phyloP scores from a whole-genome alignment of 2,329 filamentous ascomycete genomes.

The Ophiostoma angusticollis region DNA sequence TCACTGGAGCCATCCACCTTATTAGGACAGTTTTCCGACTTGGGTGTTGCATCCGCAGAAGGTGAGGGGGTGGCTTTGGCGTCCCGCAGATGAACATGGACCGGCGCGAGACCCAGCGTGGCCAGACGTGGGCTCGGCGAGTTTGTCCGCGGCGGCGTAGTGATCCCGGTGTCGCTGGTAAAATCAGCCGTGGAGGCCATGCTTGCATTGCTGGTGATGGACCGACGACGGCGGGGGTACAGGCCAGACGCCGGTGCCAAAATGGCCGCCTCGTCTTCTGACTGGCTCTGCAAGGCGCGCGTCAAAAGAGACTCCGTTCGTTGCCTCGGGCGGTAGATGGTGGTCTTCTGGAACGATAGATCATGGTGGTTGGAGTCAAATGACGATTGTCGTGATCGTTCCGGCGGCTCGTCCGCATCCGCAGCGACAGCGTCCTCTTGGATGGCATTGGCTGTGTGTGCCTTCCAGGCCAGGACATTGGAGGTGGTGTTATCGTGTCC shows the following conservation, averaged over 20 bases:
- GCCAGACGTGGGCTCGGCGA: slow-evolving; percentile 80
- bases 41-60: slow-evolving; percentile 8
- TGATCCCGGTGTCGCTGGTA: slow-evolving; percentile 87
- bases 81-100: not conserved
- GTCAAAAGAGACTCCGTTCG: slow-evolving; percentile 76
- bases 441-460: slow-evolving; percentile 28
- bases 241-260: slow-evolving; percentile 22
- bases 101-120: slow-evolving; percentile 31
- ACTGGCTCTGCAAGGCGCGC: slow-evolving; percentile 59
- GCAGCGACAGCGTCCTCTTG: slow-evolving; percentile 50
- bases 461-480: slow-evolving; percentile 33
- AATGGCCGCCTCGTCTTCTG: slow-evolving; percentile 40
- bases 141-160: slow-evolving; percentile 75
- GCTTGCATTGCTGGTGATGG: slow-evolving; percentile 69
- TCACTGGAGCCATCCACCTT: slow-evolving; percentile 24
- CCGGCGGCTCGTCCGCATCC: slow-evolving; percentile 83
- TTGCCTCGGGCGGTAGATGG: slow-evolving; percentile 34
- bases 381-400: slow-evolving; percentile 29
- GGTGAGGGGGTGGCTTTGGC: not conserved
- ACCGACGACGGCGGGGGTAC: slow-evolving; percentile 38
- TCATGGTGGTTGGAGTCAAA: slow-evolving; percentile 12
- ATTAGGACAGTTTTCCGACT: slow-evolving; percentile 28
- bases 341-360: slow-evolving; percentile 30
- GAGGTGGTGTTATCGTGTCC: slow-evolving; percentile 26
- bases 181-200: slow-evolving; percentile 75